Evolutionary conservation across 176 grass and related monocot genomes (phyloP), one percentile per base, ranked within the genome.

Genomic region (Oryza australiensis): DNA sequence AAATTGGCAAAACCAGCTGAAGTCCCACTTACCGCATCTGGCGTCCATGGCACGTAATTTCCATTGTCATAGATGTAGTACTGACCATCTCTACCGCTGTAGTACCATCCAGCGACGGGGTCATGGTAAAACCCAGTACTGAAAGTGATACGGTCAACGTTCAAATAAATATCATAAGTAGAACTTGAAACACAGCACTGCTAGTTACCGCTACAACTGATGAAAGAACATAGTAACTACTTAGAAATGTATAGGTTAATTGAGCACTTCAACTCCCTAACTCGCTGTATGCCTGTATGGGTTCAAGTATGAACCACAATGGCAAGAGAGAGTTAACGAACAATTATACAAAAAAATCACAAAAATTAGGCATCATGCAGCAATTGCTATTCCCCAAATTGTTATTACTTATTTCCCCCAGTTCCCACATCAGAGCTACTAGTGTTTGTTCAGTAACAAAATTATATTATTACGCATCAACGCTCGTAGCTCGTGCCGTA

Each of bases 101-200:
- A 98, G 73, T 93, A 95, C 93, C 95, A 95, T 72, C 92, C 96
- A 84, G 90, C 87, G 9, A 68, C 32, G 27, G 93, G 87, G 59
- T 98, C 93, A 73, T 98, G 89, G 65, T 95, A 98, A 89, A 98
- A 98, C 64, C 90, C 89, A 74, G 88, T 95, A 82, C 90, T 93
- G 95, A 53, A 91, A 89, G 84, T 29, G 53, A 37, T 74, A 42
- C 18, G 42, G 9, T 76, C 53, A 57, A 57, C 12, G 5, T 60
- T 74, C 24, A 70, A 80, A 46, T 68, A 82, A 82, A 77, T 82
- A 72, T 35, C 24, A 62, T n/a, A 51, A n/a, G 2, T 1, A n/a
- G 5, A 42, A 26, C 7, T 75, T n/a, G 38, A 55, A 80, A 64
- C 23, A 53, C 16, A 63, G 11, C 12, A 65, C 63, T 13, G 1